These are phyloP conservation scores for Coleophoma cylindrospora DNA, from an alignment of 2,329 filamentous ascomycete genomes.

Conservation along the genomic window DNA sequence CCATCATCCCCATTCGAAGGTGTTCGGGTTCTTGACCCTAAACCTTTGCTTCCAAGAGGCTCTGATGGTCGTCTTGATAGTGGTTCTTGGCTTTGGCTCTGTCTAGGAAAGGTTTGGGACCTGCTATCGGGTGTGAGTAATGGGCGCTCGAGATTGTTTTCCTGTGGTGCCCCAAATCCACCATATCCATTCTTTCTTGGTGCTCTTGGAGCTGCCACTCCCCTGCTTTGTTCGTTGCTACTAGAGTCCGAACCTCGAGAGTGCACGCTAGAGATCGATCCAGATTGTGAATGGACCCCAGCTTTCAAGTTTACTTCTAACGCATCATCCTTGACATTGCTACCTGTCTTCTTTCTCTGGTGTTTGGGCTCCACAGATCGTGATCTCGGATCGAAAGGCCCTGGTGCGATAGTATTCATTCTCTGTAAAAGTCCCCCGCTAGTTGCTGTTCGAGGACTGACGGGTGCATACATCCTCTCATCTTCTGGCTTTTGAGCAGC, in stretches of 20 bases:
- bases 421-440: conserved; percentile 48
- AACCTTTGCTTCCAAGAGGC: not conserved
- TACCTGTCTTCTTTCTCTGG: conserved; percentile 13
- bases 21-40: conserved; percentile 8
- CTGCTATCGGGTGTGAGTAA: conserved; percentile 22
- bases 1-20: conserved; percentile 10
- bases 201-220: conserved; percentile 9
- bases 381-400: conserved; percentile 49
- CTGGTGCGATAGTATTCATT: conserved; percentile 62
- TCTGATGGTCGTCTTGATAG: conserved; percentile 18
- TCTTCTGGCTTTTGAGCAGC: conserved; percentile 20
- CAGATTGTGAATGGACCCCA: conserved; percentile 8
- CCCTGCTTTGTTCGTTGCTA: conserved; percentile 14
- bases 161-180: conserved; percentile 47
- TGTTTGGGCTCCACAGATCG: conserved; percentile 22
- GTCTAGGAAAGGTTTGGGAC: conserved; percentile 26
- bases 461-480: conserved; percentile 39
- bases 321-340: conserved; percentile 12
- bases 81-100: conserved; percentile 12
- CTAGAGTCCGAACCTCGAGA: conserved; percentile 17
- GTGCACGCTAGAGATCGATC: conserved; percentile 16
- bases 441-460: conserved; percentile 39
- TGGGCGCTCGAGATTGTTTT: conserved; percentile 32
- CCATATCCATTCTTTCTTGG: conserved; percentile 49
- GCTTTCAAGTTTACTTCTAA: conserved; percentile 5